Percentiles rank a stretch among this genome's conserved stretches.
Conservation (phyloP, 352 stramenopile species). For the Phytopythium mirpurense region DNA sequence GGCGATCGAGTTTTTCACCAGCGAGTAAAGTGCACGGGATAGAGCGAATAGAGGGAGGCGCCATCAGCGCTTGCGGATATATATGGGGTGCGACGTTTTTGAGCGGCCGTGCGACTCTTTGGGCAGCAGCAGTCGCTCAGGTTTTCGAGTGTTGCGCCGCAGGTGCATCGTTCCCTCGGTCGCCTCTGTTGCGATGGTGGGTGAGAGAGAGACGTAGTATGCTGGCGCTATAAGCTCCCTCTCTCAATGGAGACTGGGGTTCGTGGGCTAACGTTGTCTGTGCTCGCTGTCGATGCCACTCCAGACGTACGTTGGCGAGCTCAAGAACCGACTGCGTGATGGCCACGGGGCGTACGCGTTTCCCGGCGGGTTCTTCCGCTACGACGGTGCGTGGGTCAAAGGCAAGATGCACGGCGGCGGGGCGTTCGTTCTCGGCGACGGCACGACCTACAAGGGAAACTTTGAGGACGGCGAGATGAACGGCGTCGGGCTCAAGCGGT, state of each 20-base stretch:
- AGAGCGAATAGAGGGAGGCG: slow-evolving; percentile 1
- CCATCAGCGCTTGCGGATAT: not conserved
- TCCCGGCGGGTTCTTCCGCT: slow-evolving; percentile 37
- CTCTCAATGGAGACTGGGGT: too few relatives aligned
- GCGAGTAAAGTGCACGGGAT: not conserved
- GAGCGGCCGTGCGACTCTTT: slow-evolving; percentile 1
- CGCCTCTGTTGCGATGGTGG: not conserved
- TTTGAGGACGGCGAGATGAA: slow-evolving; percentile 65
- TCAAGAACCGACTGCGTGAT: slow-evolving; percentile 36
- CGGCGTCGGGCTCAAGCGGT: slow-evolving; percentile 41
- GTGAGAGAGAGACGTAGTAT: not conserved
- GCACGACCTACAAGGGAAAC: slow-evolving; percentile 37
- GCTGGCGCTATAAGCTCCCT: too few relatives aligned
- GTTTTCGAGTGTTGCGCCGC: too few relatives aligned
- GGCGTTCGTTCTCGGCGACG: slow-evolving; percentile 30
- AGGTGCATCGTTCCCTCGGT: not conserved
- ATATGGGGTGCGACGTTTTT: too few relatives aligned
- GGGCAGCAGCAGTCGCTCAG: too few relatives aligned
- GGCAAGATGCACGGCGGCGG: slow-evolving; percentile 58
- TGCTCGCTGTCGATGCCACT: not conserved
- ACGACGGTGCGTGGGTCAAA: slow-evolving; percentile 56
- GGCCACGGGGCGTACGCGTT: slow-evolving; percentile 44
- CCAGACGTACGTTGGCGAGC: slow-evolving; percentile 36
- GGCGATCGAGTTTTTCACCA: slow-evolving; percentile 57
- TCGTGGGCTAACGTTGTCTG: too few relatives aligned